A percentile compares a stretch with the other conserved stretches of the same genome.
phyloP scores from a whole-genome alignment of 768 basidiomycete genomes.

The Krasilnikovozyma curviuscula region DNA sequence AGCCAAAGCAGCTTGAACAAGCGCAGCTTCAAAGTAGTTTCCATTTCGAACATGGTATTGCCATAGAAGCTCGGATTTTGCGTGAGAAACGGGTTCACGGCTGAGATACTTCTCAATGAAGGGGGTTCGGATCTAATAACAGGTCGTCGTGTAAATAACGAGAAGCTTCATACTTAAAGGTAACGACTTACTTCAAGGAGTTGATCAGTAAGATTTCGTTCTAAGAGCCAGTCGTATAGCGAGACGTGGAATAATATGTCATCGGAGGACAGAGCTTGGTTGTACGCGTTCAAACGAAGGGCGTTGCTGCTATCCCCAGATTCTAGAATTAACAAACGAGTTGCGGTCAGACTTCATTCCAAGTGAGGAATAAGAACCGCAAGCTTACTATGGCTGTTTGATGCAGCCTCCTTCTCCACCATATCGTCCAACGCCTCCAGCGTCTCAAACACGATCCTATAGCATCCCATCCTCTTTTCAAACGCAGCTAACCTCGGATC shows the following conservation, averaged over 20 bases:
- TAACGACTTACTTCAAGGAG: conserved; percentile 52
- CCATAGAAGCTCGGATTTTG: conserved; percentile 81
- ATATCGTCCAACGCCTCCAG: conserved; percentile 55
- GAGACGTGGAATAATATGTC: conserved; percentile 89
- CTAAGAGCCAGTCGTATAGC: conserved; percentile 84
- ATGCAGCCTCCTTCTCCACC: conserved; percentile 26
- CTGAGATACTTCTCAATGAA: conserved; percentile 77
- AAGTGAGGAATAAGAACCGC: no score
- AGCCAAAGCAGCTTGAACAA: conserved; percentile 61
- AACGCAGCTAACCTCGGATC: conserved; percentile 43
- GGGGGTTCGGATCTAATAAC: conserved; percentile 50
- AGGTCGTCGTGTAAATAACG: not conserved
- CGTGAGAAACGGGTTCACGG: conserved; percentile 55
- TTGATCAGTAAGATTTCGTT: conserved; percentile 59
- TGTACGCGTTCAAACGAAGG: conserved; percentile 66
- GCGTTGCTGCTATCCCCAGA: conserved; percentile 39
- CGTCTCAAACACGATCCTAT: conserved; percentile 65
- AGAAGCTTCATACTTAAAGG: not conserved
- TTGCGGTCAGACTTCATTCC: not conserved
- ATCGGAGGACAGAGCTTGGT: conserved; percentile 58
- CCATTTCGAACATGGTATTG: conserved; percentile 89
- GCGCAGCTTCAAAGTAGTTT: conserved; percentile 68
- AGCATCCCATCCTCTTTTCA: conserved; percentile 50
- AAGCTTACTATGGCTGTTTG: not conserved
- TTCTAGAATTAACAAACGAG: not conserved